These are phyloP conservation scores for Phytopythium kandeliae DNA, from an alignment of 352 stramenopile genomes.

Conservation along the genomic window DNA sequence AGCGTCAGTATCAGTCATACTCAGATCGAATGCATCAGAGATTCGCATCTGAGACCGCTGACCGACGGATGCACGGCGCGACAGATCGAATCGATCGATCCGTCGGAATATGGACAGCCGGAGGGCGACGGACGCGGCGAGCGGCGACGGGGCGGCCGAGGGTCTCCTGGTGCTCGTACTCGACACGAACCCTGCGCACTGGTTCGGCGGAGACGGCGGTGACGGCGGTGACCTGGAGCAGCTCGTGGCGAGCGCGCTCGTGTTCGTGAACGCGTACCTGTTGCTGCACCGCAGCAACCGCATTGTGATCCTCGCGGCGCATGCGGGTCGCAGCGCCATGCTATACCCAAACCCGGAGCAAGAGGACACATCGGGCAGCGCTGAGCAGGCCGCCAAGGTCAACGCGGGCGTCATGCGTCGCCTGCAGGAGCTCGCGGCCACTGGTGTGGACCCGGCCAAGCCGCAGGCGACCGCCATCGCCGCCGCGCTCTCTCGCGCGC, in stretches of 20 bases:
- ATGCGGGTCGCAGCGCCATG: constrained; percentile 65
- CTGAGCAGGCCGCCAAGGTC: constrained; percentile 69
- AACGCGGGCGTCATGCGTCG: constrained; percentile 68
- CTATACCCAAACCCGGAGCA: constrained; percentile 72
- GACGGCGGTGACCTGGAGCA: constrained; percentile 38
- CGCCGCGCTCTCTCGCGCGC: constrained; percentile 63
- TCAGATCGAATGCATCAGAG: too few relatives aligned
- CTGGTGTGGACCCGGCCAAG: constrained; percentile 41
- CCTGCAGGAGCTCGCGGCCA: constrained; percentile 48
- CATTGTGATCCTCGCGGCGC: constrained; percentile 78
- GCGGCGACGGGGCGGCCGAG: constrained; percentile 22
- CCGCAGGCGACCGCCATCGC: constrained; percentile 65
- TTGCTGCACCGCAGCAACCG: constrained; percentile 82
- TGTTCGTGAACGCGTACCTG: constrained; percentile 87
- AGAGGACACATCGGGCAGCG: constrained; percentile 50
- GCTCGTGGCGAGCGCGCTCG: constrained; percentile 67
- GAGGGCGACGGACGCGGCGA: constrained; percentile 4
- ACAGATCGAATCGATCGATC: too few relatives aligned
- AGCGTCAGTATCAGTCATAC: too few relatives aligned
- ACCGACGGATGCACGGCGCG: too few relatives aligned
- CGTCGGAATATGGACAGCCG: too few relatives aligned
- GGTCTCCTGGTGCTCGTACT: constrained; percentile 74
- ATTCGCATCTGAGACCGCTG: too few relatives aligned
- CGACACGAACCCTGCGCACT: constrained; percentile 74
- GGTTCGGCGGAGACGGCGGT: constrained; percentile 39